phyloP scores from a whole-genome alignment of 129 eudicot genomes.

The Mikania micrantha region DNA sequence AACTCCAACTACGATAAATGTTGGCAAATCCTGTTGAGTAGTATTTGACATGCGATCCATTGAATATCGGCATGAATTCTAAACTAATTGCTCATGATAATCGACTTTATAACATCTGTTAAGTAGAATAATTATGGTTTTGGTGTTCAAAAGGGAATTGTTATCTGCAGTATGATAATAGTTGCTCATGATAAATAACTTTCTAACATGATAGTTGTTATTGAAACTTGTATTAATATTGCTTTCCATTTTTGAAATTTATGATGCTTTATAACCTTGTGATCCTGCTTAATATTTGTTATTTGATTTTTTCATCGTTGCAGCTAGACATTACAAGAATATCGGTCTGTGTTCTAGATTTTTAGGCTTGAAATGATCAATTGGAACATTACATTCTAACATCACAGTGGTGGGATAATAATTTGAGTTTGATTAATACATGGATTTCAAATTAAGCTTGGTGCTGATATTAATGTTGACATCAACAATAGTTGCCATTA shows the following conservation, averaged over 20 bases:
- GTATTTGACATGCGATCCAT: not conserved
- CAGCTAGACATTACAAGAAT: not conserved
- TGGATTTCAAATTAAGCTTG: slow-evolving; percentile 23
- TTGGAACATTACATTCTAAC: not conserved
- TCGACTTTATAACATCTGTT: not conserved
- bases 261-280: not conserved
- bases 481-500: slow-evolving; percentile 19
- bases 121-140: not conserved
- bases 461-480: slow-evolving; percentile 14
- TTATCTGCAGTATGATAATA: too few relatives aligned
- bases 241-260: not conserved
- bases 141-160: not conserved
- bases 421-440: slow-evolving; percentile 7
- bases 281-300: not conserved
- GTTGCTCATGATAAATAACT: too few relatives aligned
- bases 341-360: not conserved
- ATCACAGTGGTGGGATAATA: slow-evolving; percentile 7
- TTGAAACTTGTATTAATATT: too few relatives aligned
- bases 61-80: not conserved
- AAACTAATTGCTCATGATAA: not conserved
- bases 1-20: not conserved
- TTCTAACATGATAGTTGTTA: too few relatives aligned
- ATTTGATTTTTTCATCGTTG: slow-evolving; percentile 7
- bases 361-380: slow-evolving; percentile 2
- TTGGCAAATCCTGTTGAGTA: too few relatives aligned